Evolutionary conservation across 768 basidiomycete species (phyloP), one percentile per base, ranked within the genome.

Genomic region (Cystofilobasidium ferigula): DNA sequence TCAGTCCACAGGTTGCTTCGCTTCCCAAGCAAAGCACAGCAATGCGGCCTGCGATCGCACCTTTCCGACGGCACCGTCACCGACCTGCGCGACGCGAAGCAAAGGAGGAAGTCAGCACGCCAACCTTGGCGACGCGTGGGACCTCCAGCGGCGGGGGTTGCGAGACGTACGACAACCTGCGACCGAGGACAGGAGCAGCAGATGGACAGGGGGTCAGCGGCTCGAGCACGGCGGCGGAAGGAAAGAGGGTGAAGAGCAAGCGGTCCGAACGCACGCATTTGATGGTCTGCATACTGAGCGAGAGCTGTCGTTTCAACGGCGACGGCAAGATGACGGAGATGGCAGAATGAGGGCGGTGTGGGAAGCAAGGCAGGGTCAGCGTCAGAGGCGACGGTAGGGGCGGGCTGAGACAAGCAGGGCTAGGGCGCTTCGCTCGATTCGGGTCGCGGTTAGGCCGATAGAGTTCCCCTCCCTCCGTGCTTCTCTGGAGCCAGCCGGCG

Each of bases 41-140:
- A n/a, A n/a, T n/a, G 57, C 10, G 26, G 51, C 40, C 13, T 22
- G 34, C 20, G 34, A 32, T 61, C 87, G 72, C 74, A 91, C 91
- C 86, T 95, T 95, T 80, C 91, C 91, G 71, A 94, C 91, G 73
- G 91, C 91, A 86, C 91, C 92, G 81, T 94, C 92, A 74, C 91
- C 91, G 71, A 94, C 92, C 71, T 70, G 68, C 45, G 0, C 12
- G 30, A 26, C 2, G 26, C 26, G 9, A 18, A 53, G 40, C 36
- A n/a, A 36, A 26, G 22, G 36, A 53, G 14, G 9, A 51, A 42
- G 18, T 51, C 26, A 12, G n/a, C 3, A 32, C n/a, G n/a, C 35
- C 30, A 54, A 43, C 35, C 26, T 0, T 30, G 14, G 26, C 22
- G 62, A 26, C 12, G 32, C 7, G 20, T 22, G 8, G 18, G 12